Conservation (phyloP, 257 asterid genomes). For the Solanum sejunctum region DNA sequence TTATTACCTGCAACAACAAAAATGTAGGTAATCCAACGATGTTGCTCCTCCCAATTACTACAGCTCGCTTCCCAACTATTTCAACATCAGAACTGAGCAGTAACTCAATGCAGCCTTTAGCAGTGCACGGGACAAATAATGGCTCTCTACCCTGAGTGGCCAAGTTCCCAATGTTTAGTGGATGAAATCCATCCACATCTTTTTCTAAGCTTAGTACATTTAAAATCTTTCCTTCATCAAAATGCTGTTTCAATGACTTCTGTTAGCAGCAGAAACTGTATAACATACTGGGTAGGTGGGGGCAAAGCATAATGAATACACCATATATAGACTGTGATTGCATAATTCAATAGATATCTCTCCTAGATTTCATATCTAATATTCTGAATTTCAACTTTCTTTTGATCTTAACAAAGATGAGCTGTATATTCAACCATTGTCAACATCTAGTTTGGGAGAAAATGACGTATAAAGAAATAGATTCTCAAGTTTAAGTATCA, state of each 20-base stretch:
- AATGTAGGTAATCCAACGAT: constrained; percentile 78
- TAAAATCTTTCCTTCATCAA: constrained; percentile 41
- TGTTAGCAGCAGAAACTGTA: constrained; percentile 2
- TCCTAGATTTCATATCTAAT: neutral
- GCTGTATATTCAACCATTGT: neutral
- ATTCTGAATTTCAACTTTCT: neutral
- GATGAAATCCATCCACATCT: constrained; percentile 71
- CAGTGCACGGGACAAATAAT: constrained; percentile 58
- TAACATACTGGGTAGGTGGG: neutral
- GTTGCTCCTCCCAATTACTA: constrained; percentile 78
- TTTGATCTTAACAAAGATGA: neutral
- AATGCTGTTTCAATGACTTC: constrained; percentile 35
- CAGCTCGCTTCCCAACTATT: constrained; percentile 54
- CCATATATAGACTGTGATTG: neutral
- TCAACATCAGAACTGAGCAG: constrained; percentile 48
- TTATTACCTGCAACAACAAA: constrained; percentile 65
- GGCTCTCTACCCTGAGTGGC: constrained; percentile 65
- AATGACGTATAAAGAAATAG: neutral
- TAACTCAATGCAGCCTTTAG: constrained; percentile 63
- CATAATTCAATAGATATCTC: neutral
- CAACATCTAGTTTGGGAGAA: neutral
- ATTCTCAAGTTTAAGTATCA: neutral
- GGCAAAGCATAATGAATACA: neutral
- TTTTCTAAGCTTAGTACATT: constrained; percentile 39
- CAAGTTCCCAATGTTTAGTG: constrained; percentile 52